These are phyloP conservation scores for Aureobasidium sp. DNA, from an alignment of 2,329 filamentous ascomycete species.

Conservation along the genomic window DNA sequence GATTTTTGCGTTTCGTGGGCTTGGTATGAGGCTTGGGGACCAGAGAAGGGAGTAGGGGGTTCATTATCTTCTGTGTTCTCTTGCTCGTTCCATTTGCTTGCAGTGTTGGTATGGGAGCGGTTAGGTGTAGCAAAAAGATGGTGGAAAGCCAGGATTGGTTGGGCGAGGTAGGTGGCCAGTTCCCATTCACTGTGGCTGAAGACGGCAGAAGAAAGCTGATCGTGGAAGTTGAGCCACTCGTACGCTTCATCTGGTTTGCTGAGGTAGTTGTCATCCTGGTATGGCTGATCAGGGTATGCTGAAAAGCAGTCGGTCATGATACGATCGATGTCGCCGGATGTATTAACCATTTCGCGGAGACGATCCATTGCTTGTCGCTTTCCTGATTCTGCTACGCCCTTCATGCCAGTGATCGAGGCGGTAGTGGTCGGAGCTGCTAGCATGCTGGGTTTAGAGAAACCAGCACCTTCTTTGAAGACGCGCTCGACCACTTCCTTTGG, in stretches of 20 bases:
- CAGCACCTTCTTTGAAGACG: constrained; percentile 72
- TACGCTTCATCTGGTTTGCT: constrained; percentile 82
- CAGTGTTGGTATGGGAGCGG: constrained; percentile 33
- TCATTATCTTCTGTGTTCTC: constrained; percentile 31
- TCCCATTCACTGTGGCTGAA: constrained; percentile 91
- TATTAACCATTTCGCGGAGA: constrained; percentile 68
- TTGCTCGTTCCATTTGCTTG: constrained; percentile 35
- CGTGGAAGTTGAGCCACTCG: constrained; percentile 94
- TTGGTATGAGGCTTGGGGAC: constrained; percentile 71
- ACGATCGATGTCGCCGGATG: constrained; percentile 69
- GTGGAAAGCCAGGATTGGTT: constrained; percentile 84
- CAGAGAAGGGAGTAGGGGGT: constrained; percentile 61
- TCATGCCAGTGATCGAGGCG: constrained; percentile 24
- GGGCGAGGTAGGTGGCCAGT: constrained; percentile 75
- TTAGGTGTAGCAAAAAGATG: constrained; percentile 75
- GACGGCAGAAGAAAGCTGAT: constrained; percentile 69
- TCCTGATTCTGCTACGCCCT: constrained; percentile 64
- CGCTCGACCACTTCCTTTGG: constrained; percentile 67
- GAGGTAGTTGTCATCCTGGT: constrained; percentile 86
- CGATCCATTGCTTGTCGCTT: constrained; percentile 68
- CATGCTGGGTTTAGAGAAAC: constrained; percentile 58
- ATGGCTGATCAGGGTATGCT: constrained; percentile 78
- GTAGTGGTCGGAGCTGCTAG: constrained; percentile 25
- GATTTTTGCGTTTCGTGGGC: constrained; percentile 75
- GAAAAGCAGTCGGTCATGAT: constrained; percentile 79